Conservation (phyloP, 1,284 basidiomycete species). For the Chalciporus sp. region DNA sequence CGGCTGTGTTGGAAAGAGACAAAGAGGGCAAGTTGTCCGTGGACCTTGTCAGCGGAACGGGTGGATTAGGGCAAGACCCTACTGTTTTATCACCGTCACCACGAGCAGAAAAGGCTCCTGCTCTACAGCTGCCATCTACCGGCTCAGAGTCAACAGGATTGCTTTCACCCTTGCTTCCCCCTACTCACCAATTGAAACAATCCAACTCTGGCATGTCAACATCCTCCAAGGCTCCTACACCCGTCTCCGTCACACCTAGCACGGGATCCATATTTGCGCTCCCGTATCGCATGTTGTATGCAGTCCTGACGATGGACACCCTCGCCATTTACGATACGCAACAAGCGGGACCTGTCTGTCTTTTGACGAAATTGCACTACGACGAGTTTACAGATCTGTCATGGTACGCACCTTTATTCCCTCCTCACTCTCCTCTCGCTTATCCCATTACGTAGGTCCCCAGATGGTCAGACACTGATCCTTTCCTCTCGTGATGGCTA, state of each 20-base stretch:
- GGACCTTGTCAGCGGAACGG: slow-evolving; percentile 49
- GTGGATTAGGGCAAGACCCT: slow-evolving; percentile 16
- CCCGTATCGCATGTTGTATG: slow-evolving; percentile 94
- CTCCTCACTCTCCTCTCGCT: slow-evolving; percentile 1
- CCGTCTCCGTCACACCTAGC: slow-evolving; percentile 29
- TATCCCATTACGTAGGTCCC: slow-evolving; percentile 66
- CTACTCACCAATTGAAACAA: slow-evolving; percentile 54
- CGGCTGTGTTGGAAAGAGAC: slow-evolving; percentile 67
- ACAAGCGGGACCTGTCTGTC: slow-evolving; percentile 89
- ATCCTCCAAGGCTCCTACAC: slow-evolving; percentile 50
- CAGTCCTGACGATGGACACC: slow-evolving; percentile 96
- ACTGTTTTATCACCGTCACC: slow-evolving; percentile 13
- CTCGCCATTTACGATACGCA: slow-evolving; percentile 97
- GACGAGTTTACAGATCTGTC: slow-evolving; percentile 97
- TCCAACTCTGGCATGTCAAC: slow-evolving; percentile 56
- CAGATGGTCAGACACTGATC: slow-evolving; percentile 92
- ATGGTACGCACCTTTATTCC: slow-evolving; percentile 64
- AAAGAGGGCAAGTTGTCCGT: slow-evolving; percentile 66
- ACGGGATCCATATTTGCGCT: slow-evolving; percentile 79
- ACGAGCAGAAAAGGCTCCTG: slow-evolving; percentile 36
- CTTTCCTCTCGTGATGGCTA: slow-evolving; percentile 95
- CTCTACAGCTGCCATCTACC: slow-evolving; percentile 34
- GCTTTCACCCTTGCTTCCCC: slow-evolving; percentile 49
- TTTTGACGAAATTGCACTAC: slow-evolving; percentile 95
- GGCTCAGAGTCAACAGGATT: slow-evolving; percentile 28